Evolutionary conservation across 2,329 filamentous ascomycete species (phyloP).

Genomic region (Mycosphaerella arachidis): DNA sequence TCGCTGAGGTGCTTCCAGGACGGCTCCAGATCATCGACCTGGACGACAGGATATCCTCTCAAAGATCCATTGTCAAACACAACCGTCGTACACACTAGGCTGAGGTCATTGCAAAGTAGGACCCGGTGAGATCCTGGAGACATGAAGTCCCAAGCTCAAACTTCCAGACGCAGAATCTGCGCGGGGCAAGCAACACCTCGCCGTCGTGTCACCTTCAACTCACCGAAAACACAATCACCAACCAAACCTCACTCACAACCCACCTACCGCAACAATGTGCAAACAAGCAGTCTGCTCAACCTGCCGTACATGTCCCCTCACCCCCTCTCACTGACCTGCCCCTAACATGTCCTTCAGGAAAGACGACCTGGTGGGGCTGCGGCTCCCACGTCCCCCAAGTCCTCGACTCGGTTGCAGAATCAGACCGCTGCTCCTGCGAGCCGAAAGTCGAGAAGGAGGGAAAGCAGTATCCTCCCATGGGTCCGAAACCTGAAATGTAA

Average conservation of each 20-base stretch:
- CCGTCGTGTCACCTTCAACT: too few relatives aligned
- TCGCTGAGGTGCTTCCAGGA: too few relatives aligned
- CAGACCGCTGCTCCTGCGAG: slow-evolving; percentile 61
- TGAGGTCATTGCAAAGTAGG: too few relatives aligned
- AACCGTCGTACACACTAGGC: too few relatives aligned
- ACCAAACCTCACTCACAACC: neutral
- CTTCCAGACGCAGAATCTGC: too few relatives aligned
- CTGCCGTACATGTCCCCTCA: slow-evolving; percentile 49
- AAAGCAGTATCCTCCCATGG: slow-evolving; percentile 62
- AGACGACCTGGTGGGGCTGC: slow-evolving; percentile 34
- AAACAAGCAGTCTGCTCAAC: slow-evolving; percentile 58
- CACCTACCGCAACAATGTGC: slow-evolving; percentile 50
- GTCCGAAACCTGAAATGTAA: slow-evolving; percentile 21
- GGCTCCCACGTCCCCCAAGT: slow-evolving; percentile 53
- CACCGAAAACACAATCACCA: too few relatives aligned
- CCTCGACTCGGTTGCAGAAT: slow-evolving; percentile 55
- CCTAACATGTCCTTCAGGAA: slow-evolving; percentile 23
- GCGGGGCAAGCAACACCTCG: too few relatives aligned
- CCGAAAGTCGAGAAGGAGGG: slow-evolving; percentile 60
- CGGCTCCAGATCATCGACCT: too few relatives aligned
- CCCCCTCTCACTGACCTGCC: slow-evolving; percentile 1
- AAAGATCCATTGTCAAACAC: too few relatives aligned
- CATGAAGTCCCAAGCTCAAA: too few relatives aligned
- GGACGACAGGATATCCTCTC: too few relatives aligned
- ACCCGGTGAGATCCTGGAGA: too few relatives aligned